Percentiles rank a stretch among this genome's conserved stretches.
These are phyloP conservation scores for Leptosphaerulina australis DNA, from an alignment of 2,329 filamentous ascomycete species.

Conservation along the genomic window DNA sequence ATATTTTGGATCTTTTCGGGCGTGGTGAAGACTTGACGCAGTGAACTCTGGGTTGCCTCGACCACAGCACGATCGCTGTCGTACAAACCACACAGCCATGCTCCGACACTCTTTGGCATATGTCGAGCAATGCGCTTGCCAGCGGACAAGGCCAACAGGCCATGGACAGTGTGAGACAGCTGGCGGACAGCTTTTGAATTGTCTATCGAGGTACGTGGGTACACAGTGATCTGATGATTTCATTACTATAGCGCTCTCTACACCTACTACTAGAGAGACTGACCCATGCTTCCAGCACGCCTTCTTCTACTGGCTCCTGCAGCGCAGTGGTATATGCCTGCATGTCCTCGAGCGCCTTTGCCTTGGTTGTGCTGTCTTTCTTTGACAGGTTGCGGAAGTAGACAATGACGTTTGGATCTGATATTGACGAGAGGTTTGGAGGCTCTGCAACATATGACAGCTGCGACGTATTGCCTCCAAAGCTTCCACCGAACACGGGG, in stretches of 20 bases:
- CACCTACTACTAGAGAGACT: conserved; percentile 40
- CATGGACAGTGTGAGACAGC: conserved; percentile 78
- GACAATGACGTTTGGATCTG: conserved; percentile 81
- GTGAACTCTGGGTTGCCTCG: conserved; percentile 76
- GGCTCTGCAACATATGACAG: conserved; percentile 89
- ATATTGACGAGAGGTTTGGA: conserved; percentile 77
- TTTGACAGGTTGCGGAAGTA: conserved; percentile 92
- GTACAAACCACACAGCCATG: conserved; percentile 91
- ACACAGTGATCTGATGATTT: conserved; percentile 72
- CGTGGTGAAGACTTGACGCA: conserved; percentile 76
- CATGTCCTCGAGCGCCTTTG: conserved; percentile 87
- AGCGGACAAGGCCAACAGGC: conserved; percentile 61
- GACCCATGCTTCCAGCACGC: conserved; percentile 88
- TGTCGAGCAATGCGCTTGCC: conserved; percentile 84
- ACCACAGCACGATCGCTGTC: conserved; percentile 81
- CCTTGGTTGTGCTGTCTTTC: conserved; percentile 90
- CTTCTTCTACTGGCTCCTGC: conserved; percentile 73
- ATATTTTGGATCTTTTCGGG: conserved; percentile 79
- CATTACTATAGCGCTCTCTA: conserved; percentile 2
- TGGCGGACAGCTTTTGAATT: conserved; percentile 86
- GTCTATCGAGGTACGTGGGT: conserved; percentile 89
- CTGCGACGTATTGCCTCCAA: conserved; percentile 59
- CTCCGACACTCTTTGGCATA: conserved; percentile 76
- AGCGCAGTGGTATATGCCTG: conserved; percentile 66
- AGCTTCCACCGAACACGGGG: conserved; percentile 51